Percentiles rank a stretch among this genome's conserved stretches.
phyloP scores from a whole-genome alignment of 2,329 filamentous ascomycete species.

The Hypoxylon sp. region DNA sequence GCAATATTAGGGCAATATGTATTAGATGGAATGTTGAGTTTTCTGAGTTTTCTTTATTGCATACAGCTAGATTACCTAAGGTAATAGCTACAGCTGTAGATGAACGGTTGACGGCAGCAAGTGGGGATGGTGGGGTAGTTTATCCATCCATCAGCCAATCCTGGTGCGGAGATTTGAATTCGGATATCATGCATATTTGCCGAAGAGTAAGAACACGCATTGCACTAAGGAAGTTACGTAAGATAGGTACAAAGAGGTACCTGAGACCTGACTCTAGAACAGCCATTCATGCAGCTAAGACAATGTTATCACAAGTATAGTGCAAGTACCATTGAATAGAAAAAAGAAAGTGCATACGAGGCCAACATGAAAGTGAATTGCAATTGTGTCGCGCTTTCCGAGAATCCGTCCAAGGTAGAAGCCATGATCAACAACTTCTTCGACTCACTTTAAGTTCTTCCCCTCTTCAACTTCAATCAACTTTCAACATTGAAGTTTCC shows the following conservation, averaged over 20 bases:
- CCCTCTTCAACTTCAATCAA: constrained; percentile 13
- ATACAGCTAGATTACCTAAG: too few species aligned
- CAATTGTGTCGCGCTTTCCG: constrained; percentile 13
- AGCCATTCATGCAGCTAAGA: too few species aligned
- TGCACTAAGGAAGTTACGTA: constrained; percentile 8
- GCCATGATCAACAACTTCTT: constrained; percentile 23
- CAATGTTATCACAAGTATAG: neutral
- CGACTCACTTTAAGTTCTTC: constrained; percentile 16
- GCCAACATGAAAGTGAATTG: neutral
- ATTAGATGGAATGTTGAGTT: too few species aligned
- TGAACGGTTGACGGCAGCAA: too few species aligned
- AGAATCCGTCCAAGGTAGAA: constrained; percentile 11
- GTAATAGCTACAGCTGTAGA: too few species aligned
- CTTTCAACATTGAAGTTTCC: neutral
- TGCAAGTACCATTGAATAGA: neutral
- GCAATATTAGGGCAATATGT: too few species aligned
- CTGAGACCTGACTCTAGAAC: neutral
- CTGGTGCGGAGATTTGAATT: constrained; percentile 5
- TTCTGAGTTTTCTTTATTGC: too few species aligned
- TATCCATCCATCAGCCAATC: constrained; percentile 17
- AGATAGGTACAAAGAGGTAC: constrained; percentile 22
- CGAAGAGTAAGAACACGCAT: constrained; percentile 11
- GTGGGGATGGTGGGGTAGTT: too few species aligned
- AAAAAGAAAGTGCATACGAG: neutral
- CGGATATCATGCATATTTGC: constrained; percentile 11